Evolutionary conservation across 1,284 basidiomycete genomes (phyloP).

Genomic region (Pascua sp.): DNA sequence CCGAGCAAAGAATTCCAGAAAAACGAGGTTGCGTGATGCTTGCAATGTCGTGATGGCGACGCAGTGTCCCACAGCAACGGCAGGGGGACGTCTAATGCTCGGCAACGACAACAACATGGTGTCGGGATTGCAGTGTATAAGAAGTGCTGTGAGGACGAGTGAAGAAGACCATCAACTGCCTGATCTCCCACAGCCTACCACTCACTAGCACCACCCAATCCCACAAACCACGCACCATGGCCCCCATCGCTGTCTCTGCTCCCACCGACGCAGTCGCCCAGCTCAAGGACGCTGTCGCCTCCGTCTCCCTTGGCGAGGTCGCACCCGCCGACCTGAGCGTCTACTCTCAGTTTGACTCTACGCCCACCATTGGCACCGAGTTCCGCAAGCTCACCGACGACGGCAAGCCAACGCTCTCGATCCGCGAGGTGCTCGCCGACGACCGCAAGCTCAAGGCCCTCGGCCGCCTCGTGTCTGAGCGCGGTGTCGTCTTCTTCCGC

Average conservation of each 20-base stretch:
- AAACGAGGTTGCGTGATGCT: too few species aligned
- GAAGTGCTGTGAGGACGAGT: not conserved
- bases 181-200: not conserved
- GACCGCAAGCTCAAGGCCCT: conserved; percentile 30
- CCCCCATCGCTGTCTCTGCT: conserved; percentile 15
- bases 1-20: too few species aligned
- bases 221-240: conserved; percentile 2
- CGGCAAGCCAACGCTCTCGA: conserved; percentile 25
- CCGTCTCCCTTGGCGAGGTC: conserved; percentile 1
- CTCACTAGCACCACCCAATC: not conserved
- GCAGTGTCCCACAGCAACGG: too few species aligned
- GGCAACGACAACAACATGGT: too few species aligned
- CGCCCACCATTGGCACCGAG: conserved; percentile 43
- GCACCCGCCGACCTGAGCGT: conserved; percentile 12
- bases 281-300: conserved; percentile 13
- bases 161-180: not conserved
- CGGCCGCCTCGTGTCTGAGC: conserved; percentile 55
- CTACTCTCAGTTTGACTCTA: conserved; percentile 33
- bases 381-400: conserved; percentile 32
- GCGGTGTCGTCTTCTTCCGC: conserved; percentile 68
- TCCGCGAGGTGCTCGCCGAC: conserved; percentile 29
- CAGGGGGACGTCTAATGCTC: too few species aligned
- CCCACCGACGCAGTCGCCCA: conserved; percentile 9
- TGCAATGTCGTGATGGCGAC: too few species aligned
- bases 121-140: too few species aligned